These are phyloP conservation scores for Jatropha multifida DNA, from an alignment of 441 rosid species.

Conservation along the genomic window DNA sequence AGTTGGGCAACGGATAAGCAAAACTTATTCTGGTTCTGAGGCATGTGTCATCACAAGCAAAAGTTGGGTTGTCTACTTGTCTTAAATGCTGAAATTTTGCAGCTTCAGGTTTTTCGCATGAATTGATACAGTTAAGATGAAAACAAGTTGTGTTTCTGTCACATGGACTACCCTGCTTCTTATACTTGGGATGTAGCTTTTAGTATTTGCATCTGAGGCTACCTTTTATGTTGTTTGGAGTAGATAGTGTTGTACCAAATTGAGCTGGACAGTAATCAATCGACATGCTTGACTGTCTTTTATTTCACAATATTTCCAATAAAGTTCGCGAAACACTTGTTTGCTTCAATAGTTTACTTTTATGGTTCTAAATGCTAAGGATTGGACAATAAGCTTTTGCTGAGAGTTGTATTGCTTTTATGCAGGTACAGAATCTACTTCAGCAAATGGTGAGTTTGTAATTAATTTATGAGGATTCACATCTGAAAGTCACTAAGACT, in stretches of 20 bases:
- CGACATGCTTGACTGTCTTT: not conserved
- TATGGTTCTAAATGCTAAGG: constrained; percentile 11
- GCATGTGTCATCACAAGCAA: not conserved
- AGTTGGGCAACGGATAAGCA: constrained; percentile 1
- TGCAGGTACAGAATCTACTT: constrained; percentile 75
- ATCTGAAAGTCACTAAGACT: constrained; percentile 8
- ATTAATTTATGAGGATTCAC: constrained; percentile 14
- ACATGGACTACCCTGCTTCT: not conserved
- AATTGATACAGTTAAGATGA: not conserved
- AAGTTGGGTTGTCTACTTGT: not conserved
- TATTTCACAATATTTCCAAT: not conserved
- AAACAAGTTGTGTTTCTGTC: not conserved
- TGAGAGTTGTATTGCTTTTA: constrained; percentile 13
- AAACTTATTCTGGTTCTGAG: not conserved
- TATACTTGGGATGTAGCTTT: not conserved
- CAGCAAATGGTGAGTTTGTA: constrained; percentile 68
- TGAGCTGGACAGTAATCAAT: not conserved
- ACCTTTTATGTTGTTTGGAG: not conserved
- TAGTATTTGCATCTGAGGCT: not conserved
- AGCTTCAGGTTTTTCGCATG: not conserved
- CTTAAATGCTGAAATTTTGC: not conserved
- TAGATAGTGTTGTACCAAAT: not conserved
- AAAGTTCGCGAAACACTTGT: not conserved
- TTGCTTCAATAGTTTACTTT: constrained; percentile 5
- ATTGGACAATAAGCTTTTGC: constrained; percentile 6